Evolutionary conservation across 2,329 filamentous ascomycete genomes (phyloP).

Genomic region (Fusarium pseudoanthophilum): DNA sequence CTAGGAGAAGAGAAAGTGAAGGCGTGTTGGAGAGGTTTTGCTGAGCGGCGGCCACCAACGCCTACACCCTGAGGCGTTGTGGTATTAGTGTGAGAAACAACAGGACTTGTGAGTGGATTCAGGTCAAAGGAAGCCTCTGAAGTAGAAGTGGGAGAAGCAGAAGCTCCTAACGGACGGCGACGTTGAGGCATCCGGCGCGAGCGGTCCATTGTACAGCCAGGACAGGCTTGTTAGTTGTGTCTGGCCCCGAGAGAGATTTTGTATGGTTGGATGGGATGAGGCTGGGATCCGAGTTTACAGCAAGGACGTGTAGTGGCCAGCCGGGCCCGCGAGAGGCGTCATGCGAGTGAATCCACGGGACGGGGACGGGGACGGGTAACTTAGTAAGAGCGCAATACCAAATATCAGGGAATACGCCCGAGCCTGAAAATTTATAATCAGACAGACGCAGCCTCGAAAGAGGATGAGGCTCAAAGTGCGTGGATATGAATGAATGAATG

Average conservation of each 20-base stretch:
- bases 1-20: constrained; percentile 52
- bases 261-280: constrained; percentile 20
- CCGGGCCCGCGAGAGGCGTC: constrained; percentile 43
- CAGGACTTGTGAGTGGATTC: constrained; percentile 47
- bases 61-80: constrained; percentile 47
- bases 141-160: constrained; percentile 49
- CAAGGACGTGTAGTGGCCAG: constrained; percentile 46
- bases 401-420: constrained; percentile 23
- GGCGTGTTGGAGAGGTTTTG: constrained; percentile 51
- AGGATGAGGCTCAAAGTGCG: constrained; percentile 39
- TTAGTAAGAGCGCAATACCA: constrained; percentile 26
- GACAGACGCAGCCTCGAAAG: constrained; percentile 1
- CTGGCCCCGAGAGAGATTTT: neutral
- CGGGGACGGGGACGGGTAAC: constrained; percentile 14
- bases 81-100: constrained; percentile 48
- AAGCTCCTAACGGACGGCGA: constrained; percentile 48
- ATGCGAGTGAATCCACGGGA: constrained; percentile 40
- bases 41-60: constrained; percentile 47
- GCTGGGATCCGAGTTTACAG: constrained; percentile 44
- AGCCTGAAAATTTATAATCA: constrained; percentile 14
- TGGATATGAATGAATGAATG: constrained; percentile 36
- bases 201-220: constrained; percentile 52
- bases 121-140: constrained; percentile 48
- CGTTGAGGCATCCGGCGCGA: constrained; percentile 51
- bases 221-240: constrained; percentile 28